Base-by-base conservation (phyloP, 2,329 filamentous ascomycete species). In the Ophiostoma himal-ulmi region DNA sequence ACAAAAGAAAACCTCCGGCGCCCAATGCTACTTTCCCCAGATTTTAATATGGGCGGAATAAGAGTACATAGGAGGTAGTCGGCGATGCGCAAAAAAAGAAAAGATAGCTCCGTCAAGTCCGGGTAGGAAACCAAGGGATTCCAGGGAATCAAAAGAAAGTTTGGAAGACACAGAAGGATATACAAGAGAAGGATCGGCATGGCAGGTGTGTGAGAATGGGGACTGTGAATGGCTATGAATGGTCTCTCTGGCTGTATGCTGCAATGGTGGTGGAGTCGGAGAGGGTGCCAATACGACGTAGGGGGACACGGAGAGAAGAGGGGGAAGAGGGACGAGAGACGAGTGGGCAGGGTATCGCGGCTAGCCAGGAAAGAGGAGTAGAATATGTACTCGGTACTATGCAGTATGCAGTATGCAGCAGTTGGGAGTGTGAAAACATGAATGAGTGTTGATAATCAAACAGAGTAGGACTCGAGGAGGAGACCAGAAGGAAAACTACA, bases 1-100 rank as follows among this genome's bases (percentile, higher is more conserved):
- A 54, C 5, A 60, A 26, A 39, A 62, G 26, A n/a, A 20, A 66
- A 65, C 30, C 26, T 65, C 30, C 44, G 52, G 52, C 52, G 60
- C 10, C 17, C 30, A 67, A 71, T 71, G 70, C 48, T 67, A 71
- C 70, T 67, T 71, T 71, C 70, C 70, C 70, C 70, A 67, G 70
- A 69, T 57, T 17, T 41, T 37, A 41, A 10, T 13, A 65, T 67
- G 64, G 64, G 64, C 57, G 20, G 22, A 57, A 57, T 57, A 57
- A 6, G 22, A 57, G 22, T 30, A 48, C 44, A 48, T 20, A n/a
- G 44, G 44, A 48, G 44, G n/a, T 17, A 48, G 44, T 48, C 52
- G 52, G 22, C 52, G 22, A 57, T 26, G 17, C n/a, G 57, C 57
- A 62, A 22, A 62, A 62, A 22, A 62, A 34, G 26, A 14, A 62